Conservation (phyloP, 2,329 filamentous ascomycete species). For the Parastagonospora nodorum region DNA sequence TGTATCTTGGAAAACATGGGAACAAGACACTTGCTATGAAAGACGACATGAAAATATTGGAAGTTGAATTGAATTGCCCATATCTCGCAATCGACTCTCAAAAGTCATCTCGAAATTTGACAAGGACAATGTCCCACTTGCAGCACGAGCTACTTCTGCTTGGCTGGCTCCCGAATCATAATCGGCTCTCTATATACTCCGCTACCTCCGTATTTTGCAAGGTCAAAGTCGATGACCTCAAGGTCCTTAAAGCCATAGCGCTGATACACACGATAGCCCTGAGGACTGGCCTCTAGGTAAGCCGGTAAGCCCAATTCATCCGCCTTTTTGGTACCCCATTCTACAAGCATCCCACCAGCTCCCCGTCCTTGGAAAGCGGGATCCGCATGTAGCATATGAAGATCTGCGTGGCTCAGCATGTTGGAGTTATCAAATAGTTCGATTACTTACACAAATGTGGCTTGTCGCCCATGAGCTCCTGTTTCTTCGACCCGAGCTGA, state of each 20-base stretch:
- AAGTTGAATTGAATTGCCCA: too few species aligned
- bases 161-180: conserved; percentile 27
- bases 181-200: conserved; percentile 20
- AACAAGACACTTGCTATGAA: too few species aligned
- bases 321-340: conserved; percentile 27
- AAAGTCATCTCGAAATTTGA: not conserved
- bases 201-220: conserved; percentile 20
- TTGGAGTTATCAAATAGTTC: not conserved
- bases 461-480: conserved; percentile 22
- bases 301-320: conserved; percentile 28
- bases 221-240: conserved; percentile 19
- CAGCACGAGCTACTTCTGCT: not conserved
- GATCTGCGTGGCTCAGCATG: conserved; percentile 16
- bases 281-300: conserved; percentile 32
- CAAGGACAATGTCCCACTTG: not conserved
- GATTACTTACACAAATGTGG: conserved; percentile 32
- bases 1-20: too few species aligned
- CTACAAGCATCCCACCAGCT: conserved; percentile 27
- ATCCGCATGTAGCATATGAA: conserved; percentile 35
- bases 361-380: conserved; percentile 30
- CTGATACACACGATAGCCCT: conserved; percentile 26
- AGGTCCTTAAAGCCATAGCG: conserved; percentile 33
- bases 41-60: too few species aligned
- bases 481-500: conserved; percentile 19
- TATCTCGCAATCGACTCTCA: not conserved